These are phyloP conservation scores for Nicotiana otophora DNA, from an alignment of 257 asterid species.

Conservation along the genomic window DNA sequence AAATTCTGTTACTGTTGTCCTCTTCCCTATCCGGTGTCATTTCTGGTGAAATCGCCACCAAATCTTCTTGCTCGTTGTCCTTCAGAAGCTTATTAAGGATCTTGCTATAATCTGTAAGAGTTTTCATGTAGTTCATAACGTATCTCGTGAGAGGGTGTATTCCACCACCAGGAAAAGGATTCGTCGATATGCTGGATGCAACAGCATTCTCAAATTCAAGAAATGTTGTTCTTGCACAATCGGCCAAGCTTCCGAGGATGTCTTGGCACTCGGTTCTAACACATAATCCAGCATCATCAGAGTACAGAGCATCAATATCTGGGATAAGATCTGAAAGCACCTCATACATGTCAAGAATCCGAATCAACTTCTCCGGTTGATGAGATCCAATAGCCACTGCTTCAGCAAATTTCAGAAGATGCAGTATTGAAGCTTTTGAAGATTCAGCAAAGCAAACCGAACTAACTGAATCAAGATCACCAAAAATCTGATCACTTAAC, in stretches of 20 bases:
- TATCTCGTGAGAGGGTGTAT: constrained; percentile 75
- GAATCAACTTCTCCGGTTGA: constrained; percentile 71
- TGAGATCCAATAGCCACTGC: constrained; percentile 74
- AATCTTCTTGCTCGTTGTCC: constrained; percentile 34
- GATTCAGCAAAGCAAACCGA: constrained; percentile 57
- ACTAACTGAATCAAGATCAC: constrained; percentile 48
- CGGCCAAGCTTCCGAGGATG: constrained; percentile 49
- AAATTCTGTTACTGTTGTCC: constrained; percentile 20
- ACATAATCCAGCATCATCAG: constrained; percentile 40
- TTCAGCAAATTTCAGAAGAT: constrained; percentile 60
- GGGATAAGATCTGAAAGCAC: constrained; percentile 62
- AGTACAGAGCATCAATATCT: constrained; percentile 40
- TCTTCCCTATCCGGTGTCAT: constrained; percentile 45
- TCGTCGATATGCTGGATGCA: constrained; percentile 46
- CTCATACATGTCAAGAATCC: constrained; percentile 85
- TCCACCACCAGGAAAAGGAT: constrained; percentile 66
- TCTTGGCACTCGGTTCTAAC: constrained; percentile 52
- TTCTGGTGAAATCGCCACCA: constrained; percentile 36
- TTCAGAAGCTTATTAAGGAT: constrained; percentile 58
- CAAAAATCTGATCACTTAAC: constrained; percentile 70
- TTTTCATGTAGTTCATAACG: constrained; percentile 73
- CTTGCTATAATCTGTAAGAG: constrained; percentile 56
- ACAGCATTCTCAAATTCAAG: constrained; percentile 72
- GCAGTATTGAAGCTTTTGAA: constrained; percentile 53
- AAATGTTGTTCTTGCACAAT: constrained; percentile 62